phyloP scores from a whole-genome alignment of 148 eudicot genomes.

The Persicaria tinctoria region DNA sequence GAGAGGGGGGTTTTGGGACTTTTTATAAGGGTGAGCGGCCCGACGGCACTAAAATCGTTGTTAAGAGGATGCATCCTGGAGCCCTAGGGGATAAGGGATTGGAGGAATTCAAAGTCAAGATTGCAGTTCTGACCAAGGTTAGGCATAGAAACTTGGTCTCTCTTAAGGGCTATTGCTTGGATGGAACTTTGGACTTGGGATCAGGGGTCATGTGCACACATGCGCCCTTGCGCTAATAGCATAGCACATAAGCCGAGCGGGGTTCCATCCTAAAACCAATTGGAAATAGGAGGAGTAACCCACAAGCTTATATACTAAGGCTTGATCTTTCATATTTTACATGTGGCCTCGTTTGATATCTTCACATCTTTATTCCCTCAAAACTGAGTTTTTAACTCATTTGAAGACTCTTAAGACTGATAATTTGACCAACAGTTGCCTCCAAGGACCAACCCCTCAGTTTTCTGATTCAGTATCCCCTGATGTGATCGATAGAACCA shows the following conservation, averaged over 20 bases:
- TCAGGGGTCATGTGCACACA: too few relatives aligned
- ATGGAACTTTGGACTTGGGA: constrained; percentile 24
- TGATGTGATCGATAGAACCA: constrained; percentile 31
- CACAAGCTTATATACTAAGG: too few relatives aligned
- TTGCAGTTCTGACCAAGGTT: constrained; percentile 65
- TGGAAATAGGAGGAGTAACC: too few relatives aligned
- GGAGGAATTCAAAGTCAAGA: constrained; percentile 62
- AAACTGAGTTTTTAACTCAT: constrained; percentile 23
- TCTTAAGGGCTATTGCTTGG: constrained; percentile 69
- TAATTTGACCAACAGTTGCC: constrained; percentile 56
- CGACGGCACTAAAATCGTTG: constrained; percentile 68
- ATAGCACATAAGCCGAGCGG: too few relatives aligned
- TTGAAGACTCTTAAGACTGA: constrained; percentile 31
- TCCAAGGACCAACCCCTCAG: constrained; percentile 67
- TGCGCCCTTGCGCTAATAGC: too few relatives aligned
- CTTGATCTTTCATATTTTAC: too few relatives aligned
- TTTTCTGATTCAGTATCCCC: constrained; percentile 33
- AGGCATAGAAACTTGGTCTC: constrained; percentile 68
- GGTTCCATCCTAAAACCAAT: too few relatives aligned
- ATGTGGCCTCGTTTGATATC: too few relatives aligned
- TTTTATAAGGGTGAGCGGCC: constrained; percentile 68
- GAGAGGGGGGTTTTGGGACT: constrained; percentile 77
- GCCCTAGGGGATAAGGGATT: constrained; percentile 60
- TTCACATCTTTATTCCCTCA: too few relatives aligned
- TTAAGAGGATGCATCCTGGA: constrained; percentile 78